Evolutionary conservation across 192 early-diverging fungal species (phyloP), one percentile per base, ranked within the genome.

Genomic region (Coemansia sp.): DNA sequence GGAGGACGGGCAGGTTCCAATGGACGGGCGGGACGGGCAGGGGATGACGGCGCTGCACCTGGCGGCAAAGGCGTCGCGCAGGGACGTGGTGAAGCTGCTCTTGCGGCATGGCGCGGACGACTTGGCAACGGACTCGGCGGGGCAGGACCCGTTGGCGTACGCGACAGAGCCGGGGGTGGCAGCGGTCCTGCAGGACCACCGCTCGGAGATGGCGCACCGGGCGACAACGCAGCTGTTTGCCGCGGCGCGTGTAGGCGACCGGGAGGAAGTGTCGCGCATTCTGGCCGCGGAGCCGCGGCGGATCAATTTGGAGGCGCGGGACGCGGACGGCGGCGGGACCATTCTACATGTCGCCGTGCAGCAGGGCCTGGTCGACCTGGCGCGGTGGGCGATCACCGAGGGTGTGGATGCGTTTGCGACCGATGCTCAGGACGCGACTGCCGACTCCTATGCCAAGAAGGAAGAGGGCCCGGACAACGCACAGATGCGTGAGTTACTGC

Each of bases 1-100:
- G 22, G 65, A 73, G 8, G 55, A 66, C 28, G 60, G 62, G 16
- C 45, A 59, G 8, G 68, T 82, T 33, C 70, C 70, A 4, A 54
- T 83, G 11, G 80, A 85, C 39, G 74, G 77, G 2, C 50, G 74
- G 1, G 77, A 80, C 35, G 55, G 53, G 23, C 72, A 83, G 22
- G 83, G 85, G 11, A 79, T 82, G 54, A 91, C 87, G 0, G 82
- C 86, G 7, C 54, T 91, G 34, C 89, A 91, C 47, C 51, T 85
- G 48, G 89, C 85, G 0, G 67, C 87, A 27, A 84, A 80, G 54
- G 67, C 80, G 32, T 75, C 82, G 13, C 72, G 84, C 23, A 53
- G 66, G 6, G 85, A 88, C 36, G 69, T 88, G 9, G 74, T 87
- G 12, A 80, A 80, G 40, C 47, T 89, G 22, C 56, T 91, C 20